Evolutionary conservation across 2,329 filamentous ascomycete genomes (phyloP).

Genomic region (Neonectria ditissima): DNA sequence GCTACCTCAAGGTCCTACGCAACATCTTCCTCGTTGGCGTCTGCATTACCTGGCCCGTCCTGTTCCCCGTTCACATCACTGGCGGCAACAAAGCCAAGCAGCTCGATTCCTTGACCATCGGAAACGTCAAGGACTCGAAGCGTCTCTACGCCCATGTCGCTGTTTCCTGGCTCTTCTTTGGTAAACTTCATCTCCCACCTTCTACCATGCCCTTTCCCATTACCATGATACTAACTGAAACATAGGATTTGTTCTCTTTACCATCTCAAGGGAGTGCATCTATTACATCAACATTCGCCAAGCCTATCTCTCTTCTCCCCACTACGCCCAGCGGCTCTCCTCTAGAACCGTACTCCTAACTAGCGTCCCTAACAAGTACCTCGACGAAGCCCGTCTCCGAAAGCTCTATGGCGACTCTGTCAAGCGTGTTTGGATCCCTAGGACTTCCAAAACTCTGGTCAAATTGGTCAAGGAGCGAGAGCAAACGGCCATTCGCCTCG

Average conservation of each 20-base stretch:
- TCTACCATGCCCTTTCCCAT: neutral
- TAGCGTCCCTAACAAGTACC: constrained; percentile 82
- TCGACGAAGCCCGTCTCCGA: constrained; percentile 80
- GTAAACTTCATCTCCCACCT: constrained; percentile 32
- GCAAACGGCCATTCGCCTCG: constrained; percentile 82
- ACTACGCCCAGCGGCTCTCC: constrained; percentile 87
- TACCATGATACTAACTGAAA: constrained; percentile 21
- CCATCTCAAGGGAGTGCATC: constrained; percentile 87
- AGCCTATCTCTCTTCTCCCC: constrained; percentile 87
- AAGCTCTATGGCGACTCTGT: constrained; percentile 86
- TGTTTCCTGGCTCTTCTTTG: constrained; percentile 81
- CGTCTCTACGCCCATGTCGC: constrained; percentile 86
- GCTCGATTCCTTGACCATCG: constrained; percentile 82
- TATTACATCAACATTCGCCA: constrained; percentile 95
- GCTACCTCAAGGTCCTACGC: constrained; percentile 76
- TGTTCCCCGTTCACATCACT: constrained; percentile 88
- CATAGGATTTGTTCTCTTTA: constrained; percentile 85
- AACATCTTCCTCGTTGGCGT: constrained; percentile 88
- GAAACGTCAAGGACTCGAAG: constrained; percentile 73
- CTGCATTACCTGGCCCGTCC: constrained; percentile 85
- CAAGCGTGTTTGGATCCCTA: constrained; percentile 85
- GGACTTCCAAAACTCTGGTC: constrained; percentile 80
- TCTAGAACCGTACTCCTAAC: constrained; percentile 92
- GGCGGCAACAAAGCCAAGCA: constrained; percentile 74
- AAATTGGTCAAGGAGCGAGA: constrained; percentile 86